Base-by-base conservation (phyloP, 78 protist genomes). In the Cavenderia fasciculata region DNA sequence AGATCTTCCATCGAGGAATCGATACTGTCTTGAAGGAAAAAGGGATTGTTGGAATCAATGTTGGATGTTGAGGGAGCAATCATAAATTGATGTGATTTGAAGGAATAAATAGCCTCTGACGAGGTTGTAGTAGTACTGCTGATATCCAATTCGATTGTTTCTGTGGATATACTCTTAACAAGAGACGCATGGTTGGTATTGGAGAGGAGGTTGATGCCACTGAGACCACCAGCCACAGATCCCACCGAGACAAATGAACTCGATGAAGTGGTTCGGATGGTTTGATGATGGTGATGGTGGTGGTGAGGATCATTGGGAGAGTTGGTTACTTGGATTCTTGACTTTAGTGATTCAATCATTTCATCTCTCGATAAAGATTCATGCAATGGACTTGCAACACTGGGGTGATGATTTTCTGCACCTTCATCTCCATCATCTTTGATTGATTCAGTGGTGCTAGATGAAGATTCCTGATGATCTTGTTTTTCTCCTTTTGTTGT, bases 1-100 rank as follows among this genome's bases (percentile, higher is more conserved):
- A 82, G 59, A 82, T 82, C 89, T 18, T 82, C 89, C 89, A 82
- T 82, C 11, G 78, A 68, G 1, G 78, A 68, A 18, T 82, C 89
- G 10, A 82, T 68, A 31, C 69, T 52, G 19, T 82, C 77, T 68
- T 82, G 71, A n/a, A 82, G 62, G 62, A 82, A 82, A 19, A 25
- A 82, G 2, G 89, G 89, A 54, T 82, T 77, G 14, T 56, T 82
- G 21, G 52, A 66, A 51, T 82, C 89, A 27, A 63, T 38, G 33
- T 68, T 82, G 10, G 38, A 11, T 21, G 56, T 25, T 33, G 84
- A 38, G 18, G 89, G 89, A 40, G 89, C 89, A 52, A 68, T n/a
- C 89, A 82, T 82, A 56, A 82, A 82, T 56, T 82, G 89, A 56
- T 82, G 89, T 1, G 78, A 68, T 56, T 54, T 68, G 41, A 82